Base-by-base conservation (phyloP, 805 yeast species). In the Cyberlindnera suaveolens region DNA sequence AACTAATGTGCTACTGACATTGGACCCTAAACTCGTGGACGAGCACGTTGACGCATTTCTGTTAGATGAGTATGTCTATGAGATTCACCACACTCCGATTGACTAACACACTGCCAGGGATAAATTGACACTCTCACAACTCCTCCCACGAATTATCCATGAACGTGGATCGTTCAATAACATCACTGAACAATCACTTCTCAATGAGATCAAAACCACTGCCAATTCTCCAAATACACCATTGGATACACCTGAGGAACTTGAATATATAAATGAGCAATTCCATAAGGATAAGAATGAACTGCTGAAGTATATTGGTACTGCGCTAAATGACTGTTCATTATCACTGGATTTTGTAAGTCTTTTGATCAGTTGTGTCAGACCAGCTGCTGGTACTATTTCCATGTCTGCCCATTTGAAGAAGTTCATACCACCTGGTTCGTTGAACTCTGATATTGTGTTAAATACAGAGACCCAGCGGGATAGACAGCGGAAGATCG, bases 281-380 rank as follows among this genome's bases (percentile, higher is more conserved):
- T 80, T 80, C 52, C 62, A 66, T 38, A 67, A 66, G 36, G 70
- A 75, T 15, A 79, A 79, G 55, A 57, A 65, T n/a, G 77, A 78
- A 45, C 70, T 82, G 34, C 52, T 80, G 14, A 68, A 66, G 15
- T 67, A 70, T 35, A 69, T 85, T 27, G 73, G 77, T 42, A 62
- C 78, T 0, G 96, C 98, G 2, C 68, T 86, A 52, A 93, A 91
- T 59, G 97, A 93, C 58, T 80, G 95, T 0, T 89, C 96, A 0
- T 63, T 93, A 32, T 82, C 96, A 1, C 67, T 90, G 44, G 99
- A 91, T 58, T 85, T 90, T 49, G 82, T 91, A 1, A 87, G 96
- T 1, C 69, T 91, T 47, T 66, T 93, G 45, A 73, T 91, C 35
- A 84, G 96, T 16, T 75, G 86, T 10, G 78, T 78, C 10, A 74